phyloP scores from a whole-genome alignment of 345 rosid species.

The Salix udensis region DNA sequence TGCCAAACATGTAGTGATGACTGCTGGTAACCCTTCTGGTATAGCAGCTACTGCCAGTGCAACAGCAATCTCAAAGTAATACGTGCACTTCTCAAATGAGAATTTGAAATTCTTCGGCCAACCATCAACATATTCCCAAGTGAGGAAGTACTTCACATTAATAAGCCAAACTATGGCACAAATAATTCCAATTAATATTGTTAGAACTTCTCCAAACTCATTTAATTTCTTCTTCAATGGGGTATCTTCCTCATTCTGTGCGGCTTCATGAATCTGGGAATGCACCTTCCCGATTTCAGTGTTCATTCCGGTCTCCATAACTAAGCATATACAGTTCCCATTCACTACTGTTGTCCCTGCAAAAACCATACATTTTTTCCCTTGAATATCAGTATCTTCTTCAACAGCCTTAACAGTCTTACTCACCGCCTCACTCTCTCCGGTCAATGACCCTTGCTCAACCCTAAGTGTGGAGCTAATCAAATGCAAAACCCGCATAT shows the following conservation, averaged over 20 bases:
- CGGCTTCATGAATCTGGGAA: constrained; percentile 88
- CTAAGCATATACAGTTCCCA: constrained; percentile 78
- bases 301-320: constrained; percentile 70
- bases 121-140: constrained; percentile 91
- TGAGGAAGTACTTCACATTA: constrained; percentile 81
- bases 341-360: constrained; percentile 87
- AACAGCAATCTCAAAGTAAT: constrained; percentile 95
- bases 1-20: constrained; percentile 91
- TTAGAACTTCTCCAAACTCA: constrained; percentile 79
- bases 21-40: constrained; percentile 97
- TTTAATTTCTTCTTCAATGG: constrained; percentile 91
- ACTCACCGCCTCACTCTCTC: constrained; percentile 89
- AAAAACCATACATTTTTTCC: constrained; percentile 82
- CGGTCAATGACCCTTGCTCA: constrained; percentile 90
- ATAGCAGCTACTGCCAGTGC: constrained; percentile 97
- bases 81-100: constrained; percentile 95
- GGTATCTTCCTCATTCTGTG: constrained; percentile 81
- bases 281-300: constrained; percentile 92
- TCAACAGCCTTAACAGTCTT: constrained; percentile 65
- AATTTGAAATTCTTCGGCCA: constrained; percentile 85
- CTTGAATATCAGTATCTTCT: constrained; percentile 73
- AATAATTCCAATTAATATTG: constrained; percentile 69
- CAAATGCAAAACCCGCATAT: constrained; percentile 66
- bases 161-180: constrained; percentile 93
- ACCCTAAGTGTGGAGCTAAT: constrained; percentile 74